Conservation (phyloP, 495 filamentous ascomycete genomes). For the Penicillium turbatum region DNA sequence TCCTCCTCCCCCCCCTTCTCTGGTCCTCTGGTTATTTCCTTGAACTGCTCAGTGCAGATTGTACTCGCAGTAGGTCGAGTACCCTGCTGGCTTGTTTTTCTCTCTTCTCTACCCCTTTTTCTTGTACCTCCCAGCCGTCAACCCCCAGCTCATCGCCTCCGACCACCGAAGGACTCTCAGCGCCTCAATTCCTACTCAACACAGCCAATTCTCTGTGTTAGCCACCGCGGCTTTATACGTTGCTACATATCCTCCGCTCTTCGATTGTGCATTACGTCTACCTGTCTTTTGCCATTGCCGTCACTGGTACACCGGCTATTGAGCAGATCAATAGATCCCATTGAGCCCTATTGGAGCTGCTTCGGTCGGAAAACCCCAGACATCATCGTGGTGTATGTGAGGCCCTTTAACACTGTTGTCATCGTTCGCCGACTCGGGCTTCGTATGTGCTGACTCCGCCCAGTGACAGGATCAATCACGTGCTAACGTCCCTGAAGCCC, state of each 20-base stretch:
- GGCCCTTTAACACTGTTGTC: neutral
- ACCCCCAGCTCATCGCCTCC: slow-evolving; percentile 6
- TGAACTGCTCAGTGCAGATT: slow-evolving; percentile 16
- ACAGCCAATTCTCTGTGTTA: slow-evolving; percentile 7
- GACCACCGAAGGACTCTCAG: slow-evolving; percentile 13
- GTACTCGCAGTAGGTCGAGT: slow-evolving; percentile 19
- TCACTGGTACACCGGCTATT: slow-evolving; percentile 11
- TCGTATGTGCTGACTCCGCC: slow-evolving; percentile 18
- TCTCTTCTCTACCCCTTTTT: slow-evolving; percentile 10
- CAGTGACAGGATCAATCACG: slow-evolving; percentile 26
- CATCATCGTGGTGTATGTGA: slow-evolving; percentile 20
- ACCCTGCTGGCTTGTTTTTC: slow-evolving; percentile 7
- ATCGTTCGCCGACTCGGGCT: neutral
- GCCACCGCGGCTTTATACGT: neutral
- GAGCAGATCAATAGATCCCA: slow-evolving; percentile 6
- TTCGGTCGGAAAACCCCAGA: slow-evolving; percentile 9
- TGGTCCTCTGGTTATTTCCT: slow-evolving; percentile 5
- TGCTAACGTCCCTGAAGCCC: slow-evolving; percentile 27
- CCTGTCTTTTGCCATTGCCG: neutral
- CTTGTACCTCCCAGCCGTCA: neutral
- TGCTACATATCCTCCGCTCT: neutral
- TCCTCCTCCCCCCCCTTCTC: slow-evolving; percentile 6
- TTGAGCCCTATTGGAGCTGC: slow-evolving; percentile 13
- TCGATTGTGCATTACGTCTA: neutral
- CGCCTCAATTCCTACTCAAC: slow-evolving; percentile 9